Base-by-base conservation (phyloP, 1,284 basidiomycete genomes). In the Fomitopsis schrenkii region DNA sequence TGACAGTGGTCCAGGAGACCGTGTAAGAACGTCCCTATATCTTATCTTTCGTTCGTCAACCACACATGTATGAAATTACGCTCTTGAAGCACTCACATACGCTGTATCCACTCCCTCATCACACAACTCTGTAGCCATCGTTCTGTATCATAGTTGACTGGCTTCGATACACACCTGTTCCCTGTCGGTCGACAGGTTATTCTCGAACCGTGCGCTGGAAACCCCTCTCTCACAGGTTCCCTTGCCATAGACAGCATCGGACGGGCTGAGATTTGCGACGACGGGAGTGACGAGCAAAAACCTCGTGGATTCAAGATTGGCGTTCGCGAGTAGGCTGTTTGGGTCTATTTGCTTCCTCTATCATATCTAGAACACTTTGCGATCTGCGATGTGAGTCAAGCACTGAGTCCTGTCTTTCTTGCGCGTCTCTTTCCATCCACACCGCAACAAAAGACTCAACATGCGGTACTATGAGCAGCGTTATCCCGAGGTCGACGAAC, bases 401-500 rank as follows among this genome's bases (percentile, higher is more conserved):
- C 28, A 26, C 17, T 17, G 4, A 33, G 3, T 50, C 12, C 22
- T 22, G 19, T 5, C 48, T 30, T 30, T 17, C 9, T 12, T 12
- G 30, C 48, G 2, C 8, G 14, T 22, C 28, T 33, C 7, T 9
- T 28, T 8, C 26, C 22, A n/a, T 12, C n/a, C 12, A 26, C 10
- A 12, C 14, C 28, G 30, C 28, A 30, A 6, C 6, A 50, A 50
- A 33, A 50, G 15, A 12, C 8, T 12, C 35, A 72, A 62, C 40
- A 93, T 93, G 91, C 85, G 91, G 53, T 93, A 92, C 75, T 93
- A 93, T 73, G 86, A 90, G 72, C 86, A 87, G 71, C 83, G 85
- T 65, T 93, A 91, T 70, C 91, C 90, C 35, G 90, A 95, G 77
- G 93, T 97, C 61, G 97, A 99, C 76, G 94, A 98, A 77, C 88